Base-by-base conservation (phyloP, 306 rosid genomes). In the Gillenia trifoliata region DNA sequence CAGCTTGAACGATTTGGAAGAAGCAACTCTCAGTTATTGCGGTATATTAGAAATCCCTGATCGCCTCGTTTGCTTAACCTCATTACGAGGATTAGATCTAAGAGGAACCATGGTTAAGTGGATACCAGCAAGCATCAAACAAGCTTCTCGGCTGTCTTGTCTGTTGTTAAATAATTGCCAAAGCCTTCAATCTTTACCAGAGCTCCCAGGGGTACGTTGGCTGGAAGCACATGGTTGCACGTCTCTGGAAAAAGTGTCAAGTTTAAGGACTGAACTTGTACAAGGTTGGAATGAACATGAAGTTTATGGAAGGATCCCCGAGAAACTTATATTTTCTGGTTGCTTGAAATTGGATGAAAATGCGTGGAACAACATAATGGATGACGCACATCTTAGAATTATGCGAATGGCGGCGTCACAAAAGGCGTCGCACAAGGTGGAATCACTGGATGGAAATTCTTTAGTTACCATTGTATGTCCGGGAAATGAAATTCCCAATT, bases 201-300 rank as follows among this genome's bases (percentile, higher is more conserved):
- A 59, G 34, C 84, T 83, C n/a, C 86, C 84, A 1, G 9, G 43
- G 0, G 6, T 83, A 2, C 3, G 11, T 7, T 3, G 0, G 1
- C 31, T 83, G 7, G 23, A 61, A 40, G 84, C 81, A 1, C 11
- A 29, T 30, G 68, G 57, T 8, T 83, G 86, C 20, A 34, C 52
- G 3, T 76, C 84, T 31, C 25, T 83, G 3, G 30, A 73, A 73
- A 72, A 26, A 12, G 67, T 83, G 5, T n/a, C 20, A 6, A 31
- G 45, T 19, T 15, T 6, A 11, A 38, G 34, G 6, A 16, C 22
- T 29, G 6, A 17, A 5, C 17, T 26, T 16, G 6, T 10, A 49
- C 63, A 17, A 3, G 26, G 19, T 26, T 26, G 16, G 20, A 17
- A 26, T 59, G 33, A 68, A 13, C 11, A n/a, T 55, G 12, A 4